Conservation (phyloP, 805 yeast genomes). For the Hanseniaspora vineae region DNA sequence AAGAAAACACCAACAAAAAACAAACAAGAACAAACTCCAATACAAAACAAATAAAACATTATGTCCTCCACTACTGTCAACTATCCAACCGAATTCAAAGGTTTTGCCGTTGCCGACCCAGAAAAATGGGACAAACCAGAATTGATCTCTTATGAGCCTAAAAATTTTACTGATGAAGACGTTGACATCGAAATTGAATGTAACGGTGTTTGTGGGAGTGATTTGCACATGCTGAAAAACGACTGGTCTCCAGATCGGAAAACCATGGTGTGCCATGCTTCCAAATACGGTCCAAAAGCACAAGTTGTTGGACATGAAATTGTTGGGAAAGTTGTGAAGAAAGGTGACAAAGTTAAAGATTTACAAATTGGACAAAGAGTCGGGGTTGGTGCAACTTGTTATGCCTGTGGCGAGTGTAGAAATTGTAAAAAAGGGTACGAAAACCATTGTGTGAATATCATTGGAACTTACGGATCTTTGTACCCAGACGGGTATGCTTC, state of each 20-base stretch:
- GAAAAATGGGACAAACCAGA: constrained; percentile 42
- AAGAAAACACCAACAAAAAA: no score
- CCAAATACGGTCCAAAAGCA: constrained; percentile 20
- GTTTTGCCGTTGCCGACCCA: constrained; percentile 37
- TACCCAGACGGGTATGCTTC: constrained; percentile 22
- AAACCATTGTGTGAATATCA: constrained; percentile 24
- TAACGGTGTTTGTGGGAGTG: constrained; percentile 55
- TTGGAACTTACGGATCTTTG: constrained; percentile 25
- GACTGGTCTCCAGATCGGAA: constrained; percentile 30
- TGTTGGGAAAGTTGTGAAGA: constrained; percentile 21
- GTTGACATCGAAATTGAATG: constrained; percentile 43
- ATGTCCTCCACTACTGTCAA: constrained; percentile 13
- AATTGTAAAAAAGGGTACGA: constrained; percentile 27
- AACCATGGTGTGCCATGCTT: constrained; percentile 19
- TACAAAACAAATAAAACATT: not conserved
- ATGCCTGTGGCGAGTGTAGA: constrained; percentile 28
- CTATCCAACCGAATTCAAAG: constrained; percentile 46
- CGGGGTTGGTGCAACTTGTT: constrained; percentile 36
- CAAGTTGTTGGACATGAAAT: constrained; percentile 23
- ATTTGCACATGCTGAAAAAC: constrained; percentile 32
- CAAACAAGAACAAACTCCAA: no score
- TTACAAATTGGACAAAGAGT: constrained; percentile 30
- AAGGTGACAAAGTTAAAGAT: constrained; percentile 25
- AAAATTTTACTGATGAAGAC: constrained; percentile 29
- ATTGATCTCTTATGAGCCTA: constrained; percentile 35